Conservation (phyloP, 306 rosid genomes). For the Glycine soja region DNA sequence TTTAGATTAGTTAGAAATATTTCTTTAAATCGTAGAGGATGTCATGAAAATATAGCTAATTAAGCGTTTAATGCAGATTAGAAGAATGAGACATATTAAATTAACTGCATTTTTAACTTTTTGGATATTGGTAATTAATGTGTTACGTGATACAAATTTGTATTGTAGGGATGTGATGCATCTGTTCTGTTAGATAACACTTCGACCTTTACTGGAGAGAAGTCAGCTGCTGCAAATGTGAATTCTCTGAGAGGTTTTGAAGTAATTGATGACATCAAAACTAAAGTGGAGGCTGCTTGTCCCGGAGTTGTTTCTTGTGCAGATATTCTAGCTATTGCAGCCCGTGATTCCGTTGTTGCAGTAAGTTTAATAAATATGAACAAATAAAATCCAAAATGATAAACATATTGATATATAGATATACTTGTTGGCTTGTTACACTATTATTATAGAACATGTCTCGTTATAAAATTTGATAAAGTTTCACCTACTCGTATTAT, state of each 20-base stretch:
- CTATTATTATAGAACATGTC: neutral
- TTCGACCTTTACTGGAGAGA: slow-evolving; percentile 58
- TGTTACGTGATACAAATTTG: neutral
- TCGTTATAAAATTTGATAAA: neutral
- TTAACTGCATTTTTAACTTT: neutral
- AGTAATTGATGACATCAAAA: slow-evolving; percentile 60
- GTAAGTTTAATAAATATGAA: slow-evolving; percentile 50
- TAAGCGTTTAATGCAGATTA: neutral
- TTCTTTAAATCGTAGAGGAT: neutral
- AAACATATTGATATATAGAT: neutral
- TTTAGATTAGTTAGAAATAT: neutral
- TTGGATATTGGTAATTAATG: neutral
- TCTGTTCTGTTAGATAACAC: slow-evolving; percentile 69
- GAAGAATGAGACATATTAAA: neutral
- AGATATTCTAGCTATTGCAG: slow-evolving; percentile 64
- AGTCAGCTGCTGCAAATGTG: slow-evolving; percentile 60
- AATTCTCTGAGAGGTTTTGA: slow-evolving; percentile 68
- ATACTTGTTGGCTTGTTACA: neutral
- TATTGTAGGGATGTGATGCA: slow-evolving; percentile 67
- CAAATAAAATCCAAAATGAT: neutral
- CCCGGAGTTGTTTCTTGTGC: slow-evolving; percentile 73
- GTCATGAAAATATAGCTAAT: neutral
- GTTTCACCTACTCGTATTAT: neutral
- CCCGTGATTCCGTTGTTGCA: slow-evolving; percentile 61
- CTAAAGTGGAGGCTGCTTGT: slow-evolving; percentile 57